Conservation (phyloP, 2,329 filamentous ascomycete species). For the Fusarium verticillioides region DNA sequence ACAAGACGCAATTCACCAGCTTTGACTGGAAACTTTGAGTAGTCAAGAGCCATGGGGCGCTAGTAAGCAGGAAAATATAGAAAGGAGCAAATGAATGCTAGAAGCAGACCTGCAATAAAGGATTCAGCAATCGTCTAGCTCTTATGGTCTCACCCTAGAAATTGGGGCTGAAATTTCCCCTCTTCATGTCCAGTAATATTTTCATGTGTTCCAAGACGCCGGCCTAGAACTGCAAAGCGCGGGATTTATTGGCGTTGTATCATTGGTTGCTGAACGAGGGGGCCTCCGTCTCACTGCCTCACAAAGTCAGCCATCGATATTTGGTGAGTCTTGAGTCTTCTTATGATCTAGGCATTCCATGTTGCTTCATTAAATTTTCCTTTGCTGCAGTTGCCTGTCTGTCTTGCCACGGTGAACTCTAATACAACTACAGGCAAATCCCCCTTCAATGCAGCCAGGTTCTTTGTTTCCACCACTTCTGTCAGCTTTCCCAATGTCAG, state of each 20-base stretch:
- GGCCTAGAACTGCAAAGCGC: background rate
- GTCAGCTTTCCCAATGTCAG: background rate
- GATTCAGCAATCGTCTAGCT: no score
- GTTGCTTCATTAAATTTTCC: accelerated
- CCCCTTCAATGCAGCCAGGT: background rate
- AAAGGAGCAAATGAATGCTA: background rate
- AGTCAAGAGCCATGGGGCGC: background rate
- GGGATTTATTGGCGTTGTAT: background rate
- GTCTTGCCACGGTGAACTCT: no score
- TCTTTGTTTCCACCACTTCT: background rate
- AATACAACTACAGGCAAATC: no score
- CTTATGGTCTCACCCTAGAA: accelerated
- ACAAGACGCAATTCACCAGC: background rate
- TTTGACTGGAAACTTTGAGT: background rate
- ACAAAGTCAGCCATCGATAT: no score
- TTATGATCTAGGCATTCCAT: no score
- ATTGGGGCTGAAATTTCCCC: background rate
- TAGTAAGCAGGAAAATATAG: no score
- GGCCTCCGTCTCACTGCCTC: background rate
- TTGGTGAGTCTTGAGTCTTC: no score
- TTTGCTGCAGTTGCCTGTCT: background rate
- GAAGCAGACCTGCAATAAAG: no score
- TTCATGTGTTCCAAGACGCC: no score
- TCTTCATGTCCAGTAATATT: background rate
- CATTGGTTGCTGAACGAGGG: background rate